A percentile compares a stretch with the other conserved stretches of the same genome.
These are phyloP conservation scores for Hypoxylon sp. DNA, from an alignment of 2,329 filamentous ascomycete genomes.

Conservation along the genomic window DNA sequence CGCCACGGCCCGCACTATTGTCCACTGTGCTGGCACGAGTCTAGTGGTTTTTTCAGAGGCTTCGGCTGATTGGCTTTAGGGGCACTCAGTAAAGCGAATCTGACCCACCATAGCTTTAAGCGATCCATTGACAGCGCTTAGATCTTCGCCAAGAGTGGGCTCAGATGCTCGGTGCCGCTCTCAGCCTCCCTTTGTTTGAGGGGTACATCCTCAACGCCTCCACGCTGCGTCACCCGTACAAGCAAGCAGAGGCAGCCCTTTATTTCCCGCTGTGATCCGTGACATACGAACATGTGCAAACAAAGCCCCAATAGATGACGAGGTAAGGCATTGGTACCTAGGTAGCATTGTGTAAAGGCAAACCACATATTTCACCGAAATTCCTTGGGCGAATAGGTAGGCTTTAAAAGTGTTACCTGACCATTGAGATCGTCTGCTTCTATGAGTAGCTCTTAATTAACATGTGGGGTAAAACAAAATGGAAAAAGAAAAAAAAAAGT, in stretches of 20 bases:
- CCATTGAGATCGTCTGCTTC: neutral
- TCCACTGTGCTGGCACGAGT: conserved; percentile 30
- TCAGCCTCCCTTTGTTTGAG: conserved; percentile 26
- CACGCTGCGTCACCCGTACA: conserved; percentile 1
- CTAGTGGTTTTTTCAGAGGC: conserved; percentile 5
- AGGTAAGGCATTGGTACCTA: conserved; percentile 2
- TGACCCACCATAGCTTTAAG: conserved; percentile 22
- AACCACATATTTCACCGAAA: conserved; percentile 2
- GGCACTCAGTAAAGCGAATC: neutral
- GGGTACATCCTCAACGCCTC: conserved; percentile 10
- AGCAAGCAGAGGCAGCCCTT: conserved; percentile 16
- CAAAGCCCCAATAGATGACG: conserved; percentile 10
- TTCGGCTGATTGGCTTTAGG: conserved; percentile 24
- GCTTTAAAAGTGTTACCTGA: neutral
- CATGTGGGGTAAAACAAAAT: neutral
- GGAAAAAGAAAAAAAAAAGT: neutral
- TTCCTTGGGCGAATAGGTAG: neutral
- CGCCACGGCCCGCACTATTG: conserved; percentile 39
- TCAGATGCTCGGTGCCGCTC: conserved; percentile 17
- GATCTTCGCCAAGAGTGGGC: conserved; percentile 19
- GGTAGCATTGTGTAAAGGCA: conserved; percentile 3
- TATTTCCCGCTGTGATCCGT: conserved; percentile 5
- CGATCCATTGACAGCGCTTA: conserved; percentile 12
- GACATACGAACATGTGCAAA: conserved; percentile 31
- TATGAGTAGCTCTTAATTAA: neutral